Evolutionary conservation across 139 green algal species (phyloP), one percentile per base, ranked within the genome.

Genomic region (Nannochloris sp.): DNA sequence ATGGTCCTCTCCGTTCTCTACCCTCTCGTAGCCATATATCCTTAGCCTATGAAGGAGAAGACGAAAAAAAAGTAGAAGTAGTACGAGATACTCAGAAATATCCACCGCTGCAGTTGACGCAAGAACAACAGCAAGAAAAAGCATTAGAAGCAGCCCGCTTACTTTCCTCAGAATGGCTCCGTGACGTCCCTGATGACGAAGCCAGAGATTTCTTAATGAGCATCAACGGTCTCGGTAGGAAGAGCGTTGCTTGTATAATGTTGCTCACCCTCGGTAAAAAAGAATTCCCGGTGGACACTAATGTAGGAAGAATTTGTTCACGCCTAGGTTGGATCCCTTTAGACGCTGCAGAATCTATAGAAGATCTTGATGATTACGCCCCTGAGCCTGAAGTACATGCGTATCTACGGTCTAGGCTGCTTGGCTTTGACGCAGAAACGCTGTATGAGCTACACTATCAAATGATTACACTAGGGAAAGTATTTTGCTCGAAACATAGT

Each of bases 381-480:
- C 70, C 81, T 4, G 87, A 91, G 70, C 71, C 77, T 6, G 82
- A 88, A 46, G 84, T 92, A 19, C 81, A 90, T 61, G 73, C 68
- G 30, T 90, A 84, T 29, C 67, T 87, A 57, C 68, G 74, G 55
- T 70, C 60, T 25, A 76, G 82, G 32, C 62, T 89, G 44, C 78
- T 81, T 54, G 56, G 72, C 3, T 85, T 87, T 62, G 74, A 85
- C 32, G 46, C 77, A 27, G 61, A 71, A 33, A 81, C 73, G 3
- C 75, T 96, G n/a, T 95, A 95, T 68, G 89, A 96, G 84, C 81
- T 96, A 51, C 89, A 96, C 78, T 95, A 96, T 76, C 81, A 59
- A 12, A 88, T 92, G 79, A 96, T 96, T 64, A 95, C 89, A 0
- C 82, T 96, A 35, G 88, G 87, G 24, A 95, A 93, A 80, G 83